phyloP scores from a whole-genome alignment of 495 filamentous ascomycete genomes.

The Emericellopsis terricola region DNA sequence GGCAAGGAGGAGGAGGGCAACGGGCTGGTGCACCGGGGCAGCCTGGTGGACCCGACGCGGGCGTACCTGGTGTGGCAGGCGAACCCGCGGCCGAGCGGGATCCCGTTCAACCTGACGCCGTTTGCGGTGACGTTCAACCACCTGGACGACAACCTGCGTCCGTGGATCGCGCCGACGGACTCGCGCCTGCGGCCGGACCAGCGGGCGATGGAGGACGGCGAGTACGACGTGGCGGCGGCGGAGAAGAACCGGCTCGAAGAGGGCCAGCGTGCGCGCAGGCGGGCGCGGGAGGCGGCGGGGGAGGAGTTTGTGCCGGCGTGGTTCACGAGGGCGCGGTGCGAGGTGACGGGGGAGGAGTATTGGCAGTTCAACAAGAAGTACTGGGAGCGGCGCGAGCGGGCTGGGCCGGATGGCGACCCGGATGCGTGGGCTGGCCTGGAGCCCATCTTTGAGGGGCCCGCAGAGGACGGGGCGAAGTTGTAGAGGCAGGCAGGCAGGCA shows the following conservation, averaged over 20 bases:
- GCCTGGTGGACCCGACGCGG: constrained; percentile 36
- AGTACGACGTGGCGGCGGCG: constrained; percentile 77
- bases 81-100: constrained; percentile 58
- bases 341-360: constrained; percentile 73
- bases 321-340: constrained; percentile 56
- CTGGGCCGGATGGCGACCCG: constrained; percentile 23
- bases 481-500: too few species aligned
- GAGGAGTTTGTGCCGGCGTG: constrained; percentile 72
- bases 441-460: constrained; percentile 17
- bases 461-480: neutral
- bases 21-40: constrained; percentile 16
- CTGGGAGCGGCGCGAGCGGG: constrained; percentile 51
- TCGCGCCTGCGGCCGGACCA: constrained; percentile 84
- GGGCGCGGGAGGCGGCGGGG: constrained; percentile 54
- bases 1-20: constrained; percentile 12
- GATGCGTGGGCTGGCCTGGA: constrained; percentile 30
- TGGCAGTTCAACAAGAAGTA: constrained; percentile 83
- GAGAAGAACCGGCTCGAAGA: constrained; percentile 96
- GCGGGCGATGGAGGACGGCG: constrained; percentile 95
- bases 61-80: constrained; percentile 89
- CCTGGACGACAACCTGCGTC: constrained; percentile 52
- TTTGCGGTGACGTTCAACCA: constrained; percentile 91
- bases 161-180: constrained; percentile 76
- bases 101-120: constrained; percentile 93
- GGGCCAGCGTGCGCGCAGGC: constrained; percentile 64